Base-by-base conservation (phyloP, 2,329 filamentous ascomycete species). In the Nectriaceae sp. region DNA sequence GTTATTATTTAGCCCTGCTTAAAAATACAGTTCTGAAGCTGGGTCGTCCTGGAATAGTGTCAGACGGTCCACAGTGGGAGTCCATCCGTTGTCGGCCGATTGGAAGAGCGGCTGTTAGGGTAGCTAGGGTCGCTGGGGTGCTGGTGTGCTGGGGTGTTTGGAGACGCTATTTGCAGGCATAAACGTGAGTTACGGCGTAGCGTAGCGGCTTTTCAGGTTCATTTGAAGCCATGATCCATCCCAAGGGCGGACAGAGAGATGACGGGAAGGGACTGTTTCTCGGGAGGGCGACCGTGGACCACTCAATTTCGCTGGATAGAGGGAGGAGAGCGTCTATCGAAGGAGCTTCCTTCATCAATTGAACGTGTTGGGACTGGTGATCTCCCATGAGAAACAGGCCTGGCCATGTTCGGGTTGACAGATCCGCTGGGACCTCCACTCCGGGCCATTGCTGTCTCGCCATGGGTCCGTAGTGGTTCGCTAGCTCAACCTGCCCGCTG, bases 401-500 rank as follows among this genome's bases (percentile, higher is more conserved):
- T 42, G 42, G 46, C 44, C 42, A 49, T 53, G 50, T 55, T 55
- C 55, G 51, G 57, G 57, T 50, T 57, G 53, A 54, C 59, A 62
- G 52, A 61, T 61, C 55, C 59, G 59, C 49, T 56, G 49, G 51
- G 46, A 16, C 33, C 8, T 56, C 49, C 57, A 61, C 59, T 60
- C 59, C 54, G 50, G 53, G 55, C 33, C 55, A 48, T 57, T 52
- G 49, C 52, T 59, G 55, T 61, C 59, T 58, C 44, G 53, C 51
- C 36, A 46, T 37, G 37, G 41, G 37, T 18, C 35, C 48, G 54
- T 56, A 56, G 50, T 54, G 53, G 52, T 59, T 59, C 48, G 44
- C 49, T 61, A 62, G 55, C 52, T 62, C 57, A 57, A 62, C 59
- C 57, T 62, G 57, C 43, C 57, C 49, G 59, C 52, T 60, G 59